Evolutionary conservation across 2,329 filamentous ascomycete genomes (phyloP), one percentile per base, ranked within the genome.

Genomic region (Zymoseptoria passerinii): DNA sequence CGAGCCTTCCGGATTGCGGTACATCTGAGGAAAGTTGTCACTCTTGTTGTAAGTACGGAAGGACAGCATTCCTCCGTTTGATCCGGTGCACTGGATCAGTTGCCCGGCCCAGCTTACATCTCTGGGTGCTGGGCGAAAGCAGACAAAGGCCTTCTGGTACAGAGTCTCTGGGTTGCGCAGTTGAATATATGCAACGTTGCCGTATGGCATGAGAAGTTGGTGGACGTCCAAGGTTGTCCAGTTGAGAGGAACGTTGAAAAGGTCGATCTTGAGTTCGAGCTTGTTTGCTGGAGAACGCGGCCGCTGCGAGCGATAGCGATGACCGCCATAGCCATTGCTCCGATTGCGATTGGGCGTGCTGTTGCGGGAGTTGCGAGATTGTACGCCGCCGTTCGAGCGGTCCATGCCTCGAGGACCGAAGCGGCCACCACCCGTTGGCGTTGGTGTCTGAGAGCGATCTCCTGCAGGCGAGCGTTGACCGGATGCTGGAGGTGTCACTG

Each of bases 181-280:
- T 5, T 65, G 64, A 28, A 70, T 63, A n/a, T 58, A 59, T 3
- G 56, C 52, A 20, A 68, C 50, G 28, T 55, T 60, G 5, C 61
- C 61, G 19, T 58, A 54, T 5, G 53, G n/a, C 7, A 63, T 48
- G 23, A 65, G 62, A 19, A 58, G 57, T 13, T 59, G 48, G 55
- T 68, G 64, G 9, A 70, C 48, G 10, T 68, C 61, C 23, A 52
- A 55, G 0, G 66, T 67, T 4, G 59, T 62, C 61, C 62, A 68
- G 1, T 48, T 44, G 0, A 8, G 23, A 1, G 68, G 68, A 18
- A 68, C 50, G n/a, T 50, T 50, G 0, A 18, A 28, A 3, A 67
- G 54, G 28, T 54, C 44, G 40, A 65, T 56, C n/a, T 54, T 53
- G 5, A 65, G 49, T 27, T 62, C 62, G 6, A 62, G 54, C 3